These are phyloP conservation scores for Komagataella phaffii DNA, from an alignment of 805 yeast genomes.

Conservation along the genomic window DNA sequence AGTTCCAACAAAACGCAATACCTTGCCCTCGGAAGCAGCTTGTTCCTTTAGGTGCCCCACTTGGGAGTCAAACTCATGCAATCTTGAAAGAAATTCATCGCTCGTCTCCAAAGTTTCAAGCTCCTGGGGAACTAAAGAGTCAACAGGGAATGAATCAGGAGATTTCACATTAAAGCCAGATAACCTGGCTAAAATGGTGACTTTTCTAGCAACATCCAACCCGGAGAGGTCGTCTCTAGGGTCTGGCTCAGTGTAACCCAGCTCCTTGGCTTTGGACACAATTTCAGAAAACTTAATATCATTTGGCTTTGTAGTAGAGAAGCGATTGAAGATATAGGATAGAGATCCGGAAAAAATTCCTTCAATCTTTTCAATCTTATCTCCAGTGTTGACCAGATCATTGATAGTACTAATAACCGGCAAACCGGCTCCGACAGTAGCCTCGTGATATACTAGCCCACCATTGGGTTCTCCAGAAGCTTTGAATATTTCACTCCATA, in stretches of 20 bases:
- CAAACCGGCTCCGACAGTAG: constrained; percentile 97
- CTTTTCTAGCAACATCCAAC: constrained; percentile 96
- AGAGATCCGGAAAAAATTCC: constrained; percentile 95
- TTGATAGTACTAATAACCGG: constrained; percentile 84
- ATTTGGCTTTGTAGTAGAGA: constrained; percentile 53
- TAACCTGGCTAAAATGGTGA: constrained; percentile 88
- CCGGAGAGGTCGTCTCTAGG: constrained; percentile 99
- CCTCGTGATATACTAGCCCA: constrained; percentile 90
- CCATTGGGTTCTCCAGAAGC: constrained; percentile 38
- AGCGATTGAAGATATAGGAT: constrained; percentile 90
- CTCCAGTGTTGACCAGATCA: constrained; percentile 88
- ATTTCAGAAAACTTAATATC: constrained; percentile 77
- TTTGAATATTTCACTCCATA: constrained; percentile 68
- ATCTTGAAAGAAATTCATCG: constrained; percentile 63
- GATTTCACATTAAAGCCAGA: constrained; percentile 77
- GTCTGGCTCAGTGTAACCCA: constrained; percentile 98
- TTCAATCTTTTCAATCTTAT: constrained; percentile 79
- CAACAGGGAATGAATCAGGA: constrained; percentile 88
- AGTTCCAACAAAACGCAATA: constrained; percentile 85
- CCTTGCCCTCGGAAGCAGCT: constrained; percentile 76
- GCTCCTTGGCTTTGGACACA: constrained; percentile 73
- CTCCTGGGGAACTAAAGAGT: constrained; percentile 80
- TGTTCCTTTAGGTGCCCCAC: constrained; percentile 64
- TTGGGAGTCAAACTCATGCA: constrained; percentile 76
- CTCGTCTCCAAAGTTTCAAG: constrained; percentile 64